These are phyloP conservation scores for Mycena sp. DNA, from an alignment of 1,284 basidiomycete genomes.

Conservation along the genomic window DNA sequence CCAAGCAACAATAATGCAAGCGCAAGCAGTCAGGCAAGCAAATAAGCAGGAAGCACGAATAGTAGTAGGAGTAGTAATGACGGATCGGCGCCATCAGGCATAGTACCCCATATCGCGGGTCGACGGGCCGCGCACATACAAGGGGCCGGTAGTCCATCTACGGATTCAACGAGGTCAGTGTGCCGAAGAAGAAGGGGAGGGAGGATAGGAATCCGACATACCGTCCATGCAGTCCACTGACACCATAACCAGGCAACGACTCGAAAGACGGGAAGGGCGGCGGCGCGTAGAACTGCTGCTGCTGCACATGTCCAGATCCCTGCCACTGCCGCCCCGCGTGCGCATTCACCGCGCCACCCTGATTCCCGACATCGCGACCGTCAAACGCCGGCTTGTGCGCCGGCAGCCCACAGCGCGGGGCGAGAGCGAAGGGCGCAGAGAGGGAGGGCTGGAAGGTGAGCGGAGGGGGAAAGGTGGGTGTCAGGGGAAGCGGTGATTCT, in stretches of 20 bases:
- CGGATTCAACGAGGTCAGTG: not conserved
- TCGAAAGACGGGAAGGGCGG: constrained; percentile 13
- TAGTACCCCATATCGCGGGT: constrained; percentile 28
- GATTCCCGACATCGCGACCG: constrained; percentile 25
- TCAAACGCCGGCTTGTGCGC: constrained; percentile 18
- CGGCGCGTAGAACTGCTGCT: constrained; percentile 11
- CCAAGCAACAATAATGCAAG: constrained; percentile 19
- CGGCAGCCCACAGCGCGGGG: constrained; percentile 10
- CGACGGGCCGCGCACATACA: constrained; percentile 24
- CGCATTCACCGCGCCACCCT: not conserved
- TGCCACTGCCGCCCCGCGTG: constrained; percentile 15
- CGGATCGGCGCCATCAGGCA: constrained; percentile 3
- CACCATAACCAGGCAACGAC: constrained; percentile 7
- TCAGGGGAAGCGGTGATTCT: constrained; percentile 13
- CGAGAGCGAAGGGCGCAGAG: not conserved
- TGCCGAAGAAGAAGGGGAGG: not conserved
- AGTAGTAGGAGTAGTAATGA: constrained; percentile 22
- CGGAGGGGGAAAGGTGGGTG: constrained; percentile 14
- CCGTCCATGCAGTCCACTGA: constrained; percentile 13
- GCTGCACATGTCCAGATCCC: not conserved
- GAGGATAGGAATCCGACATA: not conserved
- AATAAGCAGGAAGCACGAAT: constrained; percentile 26
- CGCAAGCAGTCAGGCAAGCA: constrained; percentile 25
- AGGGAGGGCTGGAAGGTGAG: constrained; percentile 1
- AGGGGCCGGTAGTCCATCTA: constrained; percentile 24